Conservation (phyloP, 768 basidiomycete species). For the Hypholoma sublateritium region DNA sequence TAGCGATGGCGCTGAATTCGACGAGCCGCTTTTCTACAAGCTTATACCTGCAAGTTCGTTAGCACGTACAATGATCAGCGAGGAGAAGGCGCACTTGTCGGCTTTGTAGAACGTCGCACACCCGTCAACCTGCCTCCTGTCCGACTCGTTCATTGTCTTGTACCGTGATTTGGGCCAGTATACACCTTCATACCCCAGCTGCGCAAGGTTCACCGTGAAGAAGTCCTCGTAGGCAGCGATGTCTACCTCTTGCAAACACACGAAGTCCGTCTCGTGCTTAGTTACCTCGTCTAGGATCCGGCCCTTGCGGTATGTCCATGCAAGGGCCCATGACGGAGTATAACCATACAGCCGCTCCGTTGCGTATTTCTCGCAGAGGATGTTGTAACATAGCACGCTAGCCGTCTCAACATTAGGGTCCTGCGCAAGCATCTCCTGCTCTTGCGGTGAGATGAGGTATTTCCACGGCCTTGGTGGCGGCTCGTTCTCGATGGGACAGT, state of each 20-base stretch:
- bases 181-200: slow-evolving; percentile 85
- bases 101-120: slow-evolving; percentile 96
- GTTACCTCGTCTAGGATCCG: slow-evolving; percentile 83
- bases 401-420: slow-evolving; percentile 76
- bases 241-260: slow-evolving; percentile 96
- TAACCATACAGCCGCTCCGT: slow-evolving; percentile 91
- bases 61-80: slow-evolving; percentile 4
- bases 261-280: slow-evolving; percentile 79
- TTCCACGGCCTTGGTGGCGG: slow-evolving; percentile 86
- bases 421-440: slow-evolving; percentile 56
- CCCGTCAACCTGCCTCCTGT: slow-evolving; percentile 89
- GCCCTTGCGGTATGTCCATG: slow-evolving; percentile 94
- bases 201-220: slow-evolving; percentile 71
- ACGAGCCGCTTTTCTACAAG: slow-evolving; percentile 92
- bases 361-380: slow-evolving; percentile 89
- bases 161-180: slow-evolving; percentile 92
- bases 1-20: slow-evolving; percentile 90
- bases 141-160: slow-evolving; percentile 87
- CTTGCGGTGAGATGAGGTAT: slow-evolving; percentile 53
- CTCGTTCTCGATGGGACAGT: slow-evolving; percentile 76
- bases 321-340: slow-evolving; percentile 93
- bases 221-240: slow-evolving; percentile 90
- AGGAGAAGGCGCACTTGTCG: slow-evolving; percentile 61
- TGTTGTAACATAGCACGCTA: slow-evolving; percentile 88
- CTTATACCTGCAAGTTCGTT: slow-evolving; percentile 60